These are phyloP conservation scores for Chiua sp. DNA, from an alignment of 1,284 basidiomycete genomes.

Conservation along the genomic window DNA sequence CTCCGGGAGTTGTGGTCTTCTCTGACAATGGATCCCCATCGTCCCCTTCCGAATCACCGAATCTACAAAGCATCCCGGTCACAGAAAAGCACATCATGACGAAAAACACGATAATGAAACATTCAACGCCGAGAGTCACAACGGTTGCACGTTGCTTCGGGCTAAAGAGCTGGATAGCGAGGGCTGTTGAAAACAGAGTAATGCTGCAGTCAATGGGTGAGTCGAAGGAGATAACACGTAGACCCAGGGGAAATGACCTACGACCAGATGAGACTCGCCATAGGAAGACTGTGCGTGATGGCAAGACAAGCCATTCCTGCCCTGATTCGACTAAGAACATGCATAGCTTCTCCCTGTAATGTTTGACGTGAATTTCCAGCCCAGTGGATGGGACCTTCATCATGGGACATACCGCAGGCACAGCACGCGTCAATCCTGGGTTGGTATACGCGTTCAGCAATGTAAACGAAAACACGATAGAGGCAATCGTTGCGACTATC, in stretches of 20 bases:
- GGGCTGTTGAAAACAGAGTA: conserved; percentile 12
- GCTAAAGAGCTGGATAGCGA: conserved; percentile 15
- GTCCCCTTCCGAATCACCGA: no score
- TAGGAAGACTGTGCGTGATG: conserved; percentile 22
- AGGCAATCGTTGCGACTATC: conserved; percentile 14
- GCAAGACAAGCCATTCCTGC: conserved; percentile 16
- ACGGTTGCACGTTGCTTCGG: not conserved
- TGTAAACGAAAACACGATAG: conserved; percentile 21
- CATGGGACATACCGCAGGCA: conserved; percentile 14
- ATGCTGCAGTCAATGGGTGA: conserved; percentile 12
- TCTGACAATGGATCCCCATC: no score
- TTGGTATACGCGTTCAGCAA: conserved; percentile 25
- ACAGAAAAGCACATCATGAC: not conserved
- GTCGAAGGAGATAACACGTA: no score
- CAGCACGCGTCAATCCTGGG: conserved; percentile 9
- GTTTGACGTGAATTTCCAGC: not conserved
- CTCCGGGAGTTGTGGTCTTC: no score
- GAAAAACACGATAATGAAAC: conserved; percentile 7
- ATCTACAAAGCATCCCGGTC: no score
- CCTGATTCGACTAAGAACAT: conserved; percentile 6
- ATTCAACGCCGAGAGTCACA: conserved; percentile 13
- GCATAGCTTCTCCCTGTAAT: conserved; percentile 15
- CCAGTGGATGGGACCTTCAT: not conserved
- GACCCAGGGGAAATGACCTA: conserved; percentile 1
- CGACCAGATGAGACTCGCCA: conserved; percentile 24